Conservation (phyloP, 306 rosid genomes). For the Carpinus fangiana region DNA sequence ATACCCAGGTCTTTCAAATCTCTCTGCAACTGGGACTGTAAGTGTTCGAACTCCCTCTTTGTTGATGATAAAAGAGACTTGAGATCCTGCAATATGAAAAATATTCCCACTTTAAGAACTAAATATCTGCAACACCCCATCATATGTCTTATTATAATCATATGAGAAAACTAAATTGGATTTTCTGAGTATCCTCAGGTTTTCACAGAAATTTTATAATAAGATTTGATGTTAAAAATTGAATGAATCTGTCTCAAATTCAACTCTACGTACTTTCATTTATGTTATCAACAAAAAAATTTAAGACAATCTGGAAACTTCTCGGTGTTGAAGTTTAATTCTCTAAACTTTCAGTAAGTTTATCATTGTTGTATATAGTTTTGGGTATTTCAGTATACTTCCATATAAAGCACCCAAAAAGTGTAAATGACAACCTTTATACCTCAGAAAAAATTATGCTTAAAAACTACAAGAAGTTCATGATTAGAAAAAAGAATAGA, state of each 20-base stretch:
- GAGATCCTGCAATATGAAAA: conserved; percentile 57
- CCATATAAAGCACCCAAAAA: not conserved
- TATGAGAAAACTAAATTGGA: not conserved
- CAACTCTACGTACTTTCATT: not conserved
- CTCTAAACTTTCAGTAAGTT: not conserved
- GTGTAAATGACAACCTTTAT: not conserved
- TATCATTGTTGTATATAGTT: not conserved
- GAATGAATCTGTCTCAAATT: not conserved
- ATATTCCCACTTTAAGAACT: conserved; percentile 8
- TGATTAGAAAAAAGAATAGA: not conserved
- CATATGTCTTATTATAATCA: not conserved
- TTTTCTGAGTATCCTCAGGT: not conserved
- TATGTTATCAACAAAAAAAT: not conserved
- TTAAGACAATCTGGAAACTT: not conserved
- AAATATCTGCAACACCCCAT: not conserved
- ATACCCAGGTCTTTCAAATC: conserved; percentile 72
- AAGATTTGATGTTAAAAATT: not conserved
- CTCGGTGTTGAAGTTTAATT: not conserved
- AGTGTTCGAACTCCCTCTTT: conserved; percentile 61
- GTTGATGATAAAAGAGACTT: conserved; percentile 60
- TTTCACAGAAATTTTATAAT: not conserved
- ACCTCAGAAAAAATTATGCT: not conserved
- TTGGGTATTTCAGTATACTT: not conserved
- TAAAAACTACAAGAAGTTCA: not conserved
- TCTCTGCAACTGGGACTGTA: conserved; percentile 61